These are phyloP conservation scores for Adansonia digitata DNA, from an alignment of 345 rosid species.

Conservation along the genomic window DNA sequence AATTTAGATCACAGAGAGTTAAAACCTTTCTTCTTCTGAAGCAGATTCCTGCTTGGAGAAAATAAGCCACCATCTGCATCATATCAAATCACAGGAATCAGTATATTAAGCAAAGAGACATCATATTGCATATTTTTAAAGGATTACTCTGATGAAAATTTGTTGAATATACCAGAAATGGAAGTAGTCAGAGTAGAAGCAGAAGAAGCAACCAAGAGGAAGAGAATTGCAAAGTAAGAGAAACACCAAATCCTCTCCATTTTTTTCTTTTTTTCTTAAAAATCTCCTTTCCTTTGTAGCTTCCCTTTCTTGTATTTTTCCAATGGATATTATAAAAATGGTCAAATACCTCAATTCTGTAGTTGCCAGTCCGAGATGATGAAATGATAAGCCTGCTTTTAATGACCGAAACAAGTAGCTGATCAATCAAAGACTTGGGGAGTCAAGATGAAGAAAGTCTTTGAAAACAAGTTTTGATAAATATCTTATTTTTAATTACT, in stretches of 20 bases:
- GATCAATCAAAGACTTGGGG: too few species aligned
- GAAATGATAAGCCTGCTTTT: not conserved
- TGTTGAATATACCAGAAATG: conserved; percentile 32
- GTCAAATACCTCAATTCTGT: not conserved
- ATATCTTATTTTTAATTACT: too few species aligned
- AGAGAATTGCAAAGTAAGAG: conserved; percentile 16
- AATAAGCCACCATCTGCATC: conserved; percentile 43
- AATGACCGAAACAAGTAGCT: too few species aligned
- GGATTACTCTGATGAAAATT: not conserved
- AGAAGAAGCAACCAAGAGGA: conserved; percentile 22
- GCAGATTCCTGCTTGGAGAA: conserved; percentile 52
- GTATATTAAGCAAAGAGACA: conserved; percentile 3
- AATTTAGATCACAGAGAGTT: too few species aligned
- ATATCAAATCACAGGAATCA: not conserved
- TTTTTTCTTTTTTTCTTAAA: not conserved
- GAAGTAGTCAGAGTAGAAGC: conserved; percentile 24
- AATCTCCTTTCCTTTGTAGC: too few species aligned
- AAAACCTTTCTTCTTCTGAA: conserved; percentile 54
- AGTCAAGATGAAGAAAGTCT: not conserved
- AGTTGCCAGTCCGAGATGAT: too few species aligned
- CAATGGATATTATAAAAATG: too few species aligned
- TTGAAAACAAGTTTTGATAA: too few species aligned
- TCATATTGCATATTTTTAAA: too few species aligned
- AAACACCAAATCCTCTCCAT: conserved; percentile 21
- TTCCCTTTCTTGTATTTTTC: too few species aligned